phyloP scores from a whole-genome alignment of 2,329 filamentous ascomycete species.

The Sclerotinia trifoliorum region DNA sequence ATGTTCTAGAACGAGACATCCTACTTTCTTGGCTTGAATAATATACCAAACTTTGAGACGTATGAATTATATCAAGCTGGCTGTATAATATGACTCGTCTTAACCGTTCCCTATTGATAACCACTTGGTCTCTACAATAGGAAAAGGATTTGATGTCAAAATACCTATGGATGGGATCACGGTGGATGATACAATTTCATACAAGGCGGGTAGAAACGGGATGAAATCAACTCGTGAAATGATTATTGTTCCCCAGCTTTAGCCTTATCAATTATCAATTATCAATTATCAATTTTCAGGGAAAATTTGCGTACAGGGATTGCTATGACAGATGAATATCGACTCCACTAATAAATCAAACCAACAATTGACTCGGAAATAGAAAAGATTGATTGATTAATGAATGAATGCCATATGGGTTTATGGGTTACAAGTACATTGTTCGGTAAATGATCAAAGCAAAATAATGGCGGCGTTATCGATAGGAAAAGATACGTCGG shows the following conservation, averaged over 20 bases:
- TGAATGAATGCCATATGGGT: background rate
- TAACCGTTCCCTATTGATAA: background rate
- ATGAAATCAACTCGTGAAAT: background rate
- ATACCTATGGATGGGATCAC: background rate
- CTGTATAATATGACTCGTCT: background rate
- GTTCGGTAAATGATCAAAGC: background rate
- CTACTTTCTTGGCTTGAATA: background rate
- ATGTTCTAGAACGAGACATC: background rate
- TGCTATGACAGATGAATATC: slow-evolving; percentile 9
- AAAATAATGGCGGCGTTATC: background rate
- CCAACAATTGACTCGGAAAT: background rate
- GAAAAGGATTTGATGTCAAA: background rate
- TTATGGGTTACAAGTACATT: background rate
- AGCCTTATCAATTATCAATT: no score
- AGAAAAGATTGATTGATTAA: background rate
- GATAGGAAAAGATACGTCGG: background rate
- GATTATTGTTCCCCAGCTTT: slow-evolving; percentile 15
- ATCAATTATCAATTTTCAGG: background rate
- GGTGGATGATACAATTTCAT: slow-evolving; percentile 13
- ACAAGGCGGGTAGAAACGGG: background rate
- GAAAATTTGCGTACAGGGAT: background rate
- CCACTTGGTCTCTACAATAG: background rate
- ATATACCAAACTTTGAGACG: background rate
- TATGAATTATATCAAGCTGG: no score
- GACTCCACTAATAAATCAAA: background rate